A percentile compares a stretch with the other conserved stretches of the same genome.
Evolutionary conservation across 345 rosid genomes (phyloP).

Genomic region (Gossypium arboreum): DNA sequence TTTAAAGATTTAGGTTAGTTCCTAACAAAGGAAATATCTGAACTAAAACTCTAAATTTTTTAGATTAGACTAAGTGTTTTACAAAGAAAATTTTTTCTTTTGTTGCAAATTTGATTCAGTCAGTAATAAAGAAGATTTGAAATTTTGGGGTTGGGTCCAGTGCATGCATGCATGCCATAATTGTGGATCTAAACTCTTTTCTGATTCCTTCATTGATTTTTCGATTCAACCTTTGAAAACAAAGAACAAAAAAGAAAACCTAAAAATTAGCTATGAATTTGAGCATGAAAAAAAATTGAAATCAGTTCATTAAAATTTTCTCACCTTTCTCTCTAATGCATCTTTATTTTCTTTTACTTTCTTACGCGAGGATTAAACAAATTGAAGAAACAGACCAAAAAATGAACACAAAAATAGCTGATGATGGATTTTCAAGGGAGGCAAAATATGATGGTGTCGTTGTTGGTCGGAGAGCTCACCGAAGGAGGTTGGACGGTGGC

Average conservation of each 20-base stretch:
- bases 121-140: no score
- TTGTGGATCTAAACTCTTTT: constrained; percentile 72
- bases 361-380: constrained; percentile 8
- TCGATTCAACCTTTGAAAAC: not conserved
- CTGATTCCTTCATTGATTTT: constrained; percentile 37
- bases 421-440: no score
- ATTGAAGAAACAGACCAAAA: not conserved
- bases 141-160: constrained; percentile 44
- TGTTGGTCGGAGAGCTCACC: no score
- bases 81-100: no score
- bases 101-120: no score
- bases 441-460: no score
- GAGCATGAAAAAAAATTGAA: not conserved
- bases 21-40: no score
- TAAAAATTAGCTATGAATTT: no score
- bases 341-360: not conserved
- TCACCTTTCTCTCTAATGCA: not conserved
- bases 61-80: no score
- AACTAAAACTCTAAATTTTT: no score
- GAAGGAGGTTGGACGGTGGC: no score
- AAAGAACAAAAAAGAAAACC: not conserved
- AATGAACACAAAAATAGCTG: not conserved
- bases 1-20: no score
- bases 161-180: constrained; percentile 96
- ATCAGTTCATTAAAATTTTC: constrained; percentile 15